A percentile compares a stretch with the other conserved stretches of the same genome.
phyloP scores from a whole-genome alignment of 257 asterid species.

The Solanum chmielewskii region DNA sequence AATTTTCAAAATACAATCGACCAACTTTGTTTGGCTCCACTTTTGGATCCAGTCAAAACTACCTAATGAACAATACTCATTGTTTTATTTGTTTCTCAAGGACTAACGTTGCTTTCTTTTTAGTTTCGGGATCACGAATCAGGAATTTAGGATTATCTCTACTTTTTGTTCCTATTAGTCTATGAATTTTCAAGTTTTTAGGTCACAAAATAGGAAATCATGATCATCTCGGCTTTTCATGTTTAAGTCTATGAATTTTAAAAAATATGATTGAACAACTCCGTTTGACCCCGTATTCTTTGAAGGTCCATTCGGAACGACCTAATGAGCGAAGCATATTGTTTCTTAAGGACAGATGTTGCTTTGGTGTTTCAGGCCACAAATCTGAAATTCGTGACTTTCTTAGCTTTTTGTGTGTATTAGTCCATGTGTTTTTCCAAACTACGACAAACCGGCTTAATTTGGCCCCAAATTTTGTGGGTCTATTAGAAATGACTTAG shows the following conservation, averaged over 20 bases:
- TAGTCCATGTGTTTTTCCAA: neutral
- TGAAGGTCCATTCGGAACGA: neutral
- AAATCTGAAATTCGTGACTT: neutral
- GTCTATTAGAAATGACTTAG: neutral
- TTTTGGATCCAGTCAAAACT: neutral
- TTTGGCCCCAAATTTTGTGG: neutral
- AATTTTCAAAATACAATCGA: neutral
- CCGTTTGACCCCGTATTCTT: neutral
- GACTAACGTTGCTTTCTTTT: neutral
- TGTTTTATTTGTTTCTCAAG: neutral
- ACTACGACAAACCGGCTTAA: neutral
- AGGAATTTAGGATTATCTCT: neutral
- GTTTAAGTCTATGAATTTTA: neutral
- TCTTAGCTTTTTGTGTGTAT: neutral
- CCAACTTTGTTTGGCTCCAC: neutral
- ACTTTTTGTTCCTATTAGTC: neutral
- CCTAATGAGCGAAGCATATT: neutral
- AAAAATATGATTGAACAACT: neutral
- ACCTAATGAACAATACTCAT: neutral
- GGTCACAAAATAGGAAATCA: neutral
- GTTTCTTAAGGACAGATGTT: neutral
- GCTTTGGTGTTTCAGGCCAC: neutral
- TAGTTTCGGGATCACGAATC: neutral
- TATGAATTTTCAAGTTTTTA: neutral
- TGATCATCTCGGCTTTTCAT: neutral